A percentile compares a stretch with the other conserved stretches of the same genome.
Evolutionary conservation across 208 protist species (phyloP).

Genomic region (Acanthamoeba castellanii): DNA sequence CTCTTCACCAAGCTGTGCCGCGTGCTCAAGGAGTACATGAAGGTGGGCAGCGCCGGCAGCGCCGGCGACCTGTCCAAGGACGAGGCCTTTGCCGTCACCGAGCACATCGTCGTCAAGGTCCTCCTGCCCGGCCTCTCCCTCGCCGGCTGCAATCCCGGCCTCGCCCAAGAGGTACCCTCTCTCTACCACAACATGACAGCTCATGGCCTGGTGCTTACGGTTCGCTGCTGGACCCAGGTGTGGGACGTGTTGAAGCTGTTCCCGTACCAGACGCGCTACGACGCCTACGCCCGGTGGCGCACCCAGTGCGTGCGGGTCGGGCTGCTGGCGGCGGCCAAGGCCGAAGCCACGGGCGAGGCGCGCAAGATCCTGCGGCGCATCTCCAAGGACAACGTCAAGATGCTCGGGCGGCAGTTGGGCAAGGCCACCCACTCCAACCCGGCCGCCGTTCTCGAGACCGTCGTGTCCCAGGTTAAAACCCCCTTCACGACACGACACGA

Average conservation of each 20-base stretch:
- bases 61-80: background rate
- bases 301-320: background rate
- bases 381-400: conserved; percentile 86
- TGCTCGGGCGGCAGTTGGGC: conserved; percentile 79
- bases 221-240: conserved; percentile 57
- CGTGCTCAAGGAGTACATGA: background rate
- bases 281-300: conserved; percentile 74
- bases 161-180: background rate
- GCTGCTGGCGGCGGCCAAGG: background rate
- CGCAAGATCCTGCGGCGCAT: conserved; percentile 80
- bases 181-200: background rate
- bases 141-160: background rate
- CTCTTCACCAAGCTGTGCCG: conserved; percentile 45
- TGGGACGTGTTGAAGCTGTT: conserved; percentile 75
- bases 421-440: conserved; percentile 82
- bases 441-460: conserved; percentile 74
- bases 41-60: background rate
- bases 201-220: background rate
- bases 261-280: conserved; percentile 73
- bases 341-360: conserved; percentile 50
- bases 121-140: background rate
- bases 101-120: conserved; percentile 27
- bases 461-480: conserved; percentile 52
- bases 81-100: background rate
- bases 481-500: background rate